Percentiles rank a stretch among this genome's conserved stretches.
Conservation (phyloP, 495 filamentous ascomycete species). For the Halenospora varia region DNA sequence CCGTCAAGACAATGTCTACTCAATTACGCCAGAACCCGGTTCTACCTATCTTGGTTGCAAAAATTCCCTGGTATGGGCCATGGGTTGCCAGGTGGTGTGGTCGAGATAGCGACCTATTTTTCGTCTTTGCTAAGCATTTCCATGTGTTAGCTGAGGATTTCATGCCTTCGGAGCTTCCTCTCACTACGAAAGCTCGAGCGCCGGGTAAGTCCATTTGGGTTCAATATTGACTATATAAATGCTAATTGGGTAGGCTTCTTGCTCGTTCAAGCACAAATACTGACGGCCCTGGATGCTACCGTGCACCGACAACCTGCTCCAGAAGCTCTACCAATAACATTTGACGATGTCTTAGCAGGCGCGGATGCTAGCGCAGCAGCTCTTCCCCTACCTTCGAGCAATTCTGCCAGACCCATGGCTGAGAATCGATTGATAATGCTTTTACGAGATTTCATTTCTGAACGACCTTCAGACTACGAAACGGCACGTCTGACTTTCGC, state of each 20-base stretch:
- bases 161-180: constrained; percentile 57
- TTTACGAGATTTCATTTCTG: constrained; percentile 78
- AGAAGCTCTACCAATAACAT: constrained; percentile 59
- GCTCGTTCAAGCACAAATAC: constrained; percentile 79
- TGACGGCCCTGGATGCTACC: constrained; percentile 77
- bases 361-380: constrained; percentile 66
- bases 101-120: constrained; percentile 88
- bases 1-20: constrained; percentile 55
- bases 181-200: constrained; percentile 61
- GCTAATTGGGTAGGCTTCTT: constrained; percentile 43
- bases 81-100: constrained; percentile 89
- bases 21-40: constrained; percentile 65
- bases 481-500: constrained; percentile 68
- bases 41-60: constrained; percentile 62
- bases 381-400: constrained; percentile 60
- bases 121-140: constrained; percentile 89
- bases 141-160: constrained; percentile 81
- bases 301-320: constrained; percentile 65
- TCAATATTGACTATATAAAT: neutral
- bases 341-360: constrained; percentile 75
- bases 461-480: constrained; percentile 51
- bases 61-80: constrained; percentile 79
- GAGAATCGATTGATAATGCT: constrained; percentile 89
- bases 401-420: constrained; percentile 77
- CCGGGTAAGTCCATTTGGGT: constrained; percentile 48